phyloP scores from a whole-genome alignment of 768 basidiomycete species.

The Pleurotus citrinopileatus region DNA sequence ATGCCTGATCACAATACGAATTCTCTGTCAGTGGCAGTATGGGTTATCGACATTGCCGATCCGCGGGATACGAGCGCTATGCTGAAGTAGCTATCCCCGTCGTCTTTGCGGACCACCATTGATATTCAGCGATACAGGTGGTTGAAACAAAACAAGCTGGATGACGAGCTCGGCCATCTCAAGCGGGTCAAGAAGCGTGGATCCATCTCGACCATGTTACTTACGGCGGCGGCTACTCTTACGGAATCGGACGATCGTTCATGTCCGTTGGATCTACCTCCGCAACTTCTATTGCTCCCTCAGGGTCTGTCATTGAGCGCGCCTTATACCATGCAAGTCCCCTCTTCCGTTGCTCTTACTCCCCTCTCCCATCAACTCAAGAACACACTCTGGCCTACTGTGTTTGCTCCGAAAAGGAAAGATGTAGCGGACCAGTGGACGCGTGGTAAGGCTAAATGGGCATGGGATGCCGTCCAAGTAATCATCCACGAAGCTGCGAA shows the following conservation, averaged over 20 bases:
- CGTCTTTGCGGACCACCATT: background rate
- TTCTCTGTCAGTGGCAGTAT: conserved; percentile 53
- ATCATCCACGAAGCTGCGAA: conserved; percentile 48
- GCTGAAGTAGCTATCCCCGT: conserved; percentile 48
- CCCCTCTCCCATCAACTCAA: conserved; percentile 63
- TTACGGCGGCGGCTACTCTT: conserved; percentile 35
- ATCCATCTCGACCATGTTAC: conserved; percentile 49
- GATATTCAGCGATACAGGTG: conserved; percentile 42
- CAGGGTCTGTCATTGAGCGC: conserved; percentile 37
- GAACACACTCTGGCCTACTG: conserved; percentile 81
- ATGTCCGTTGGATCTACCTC: background rate
- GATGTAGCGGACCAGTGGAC: conserved; percentile 70
- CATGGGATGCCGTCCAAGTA: conserved; percentile 59
- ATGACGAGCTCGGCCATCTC: conserved; percentile 65
- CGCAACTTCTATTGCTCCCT: conserved; percentile 34
- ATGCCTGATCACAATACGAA: background rate
- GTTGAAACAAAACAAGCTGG: conserved; percentile 61
- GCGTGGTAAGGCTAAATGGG: conserved; percentile 67
- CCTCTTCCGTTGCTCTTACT: conserved; percentile 66
- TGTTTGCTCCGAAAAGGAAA: conserved; percentile 67
- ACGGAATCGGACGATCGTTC: conserved; percentile 25
- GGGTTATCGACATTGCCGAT: conserved; percentile 76
- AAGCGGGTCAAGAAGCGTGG: conserved; percentile 68
- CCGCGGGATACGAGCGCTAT: conserved; percentile 54
- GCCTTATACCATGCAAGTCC: conserved; percentile 63